A percentile compares a stretch with the other conserved stretches of the same genome.
Evolutionary conservation across 352 stramenopile genomes (phyloP).

Genomic region (Phytopythium litorale): DNA sequence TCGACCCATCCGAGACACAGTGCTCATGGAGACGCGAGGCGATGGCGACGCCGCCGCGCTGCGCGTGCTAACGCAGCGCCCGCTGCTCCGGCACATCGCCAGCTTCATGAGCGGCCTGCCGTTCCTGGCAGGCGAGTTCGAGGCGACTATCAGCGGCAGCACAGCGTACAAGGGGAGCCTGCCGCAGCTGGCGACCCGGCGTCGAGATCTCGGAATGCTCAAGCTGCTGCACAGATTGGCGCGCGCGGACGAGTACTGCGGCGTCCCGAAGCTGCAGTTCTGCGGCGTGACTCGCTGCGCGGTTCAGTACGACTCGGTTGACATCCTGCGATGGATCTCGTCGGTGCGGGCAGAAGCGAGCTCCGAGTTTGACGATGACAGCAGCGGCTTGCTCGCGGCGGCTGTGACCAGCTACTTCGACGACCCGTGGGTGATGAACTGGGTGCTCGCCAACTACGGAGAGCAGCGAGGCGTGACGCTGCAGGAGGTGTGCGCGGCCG

Average conservation of each 20-base stretch:
- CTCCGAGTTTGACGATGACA: not conserved
- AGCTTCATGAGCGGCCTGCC: slow-evolving; percentile 21
- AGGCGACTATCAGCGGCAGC: slow-evolving; percentile 13
- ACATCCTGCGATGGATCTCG: slow-evolving; percentile 21
- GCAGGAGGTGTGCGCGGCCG: slow-evolving; percentile 20
- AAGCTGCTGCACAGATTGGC: slow-evolving; percentile 11
- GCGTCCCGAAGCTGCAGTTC: slow-evolving; percentile 20
- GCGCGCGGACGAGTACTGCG: slow-evolving; percentile 6
- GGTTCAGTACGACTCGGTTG: slow-evolving; percentile 22
- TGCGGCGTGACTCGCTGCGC: slow-evolving; percentile 19
- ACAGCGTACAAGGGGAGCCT: slow-evolving; percentile 18
- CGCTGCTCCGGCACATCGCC: slow-evolving; percentile 19
- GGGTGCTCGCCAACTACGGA: slow-evolving; percentile 9
- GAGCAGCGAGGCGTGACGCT: slow-evolving; percentile 6
- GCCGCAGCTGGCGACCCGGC: slow-evolving; percentile 22
- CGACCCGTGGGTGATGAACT: slow-evolving; percentile 20
- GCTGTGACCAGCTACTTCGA: slow-evolving; percentile 30
- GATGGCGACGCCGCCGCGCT: slow-evolving; percentile 10
- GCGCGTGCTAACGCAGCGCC: slow-evolving; percentile 15
- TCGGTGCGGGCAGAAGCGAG: not conserved
- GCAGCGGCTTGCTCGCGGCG: slow-evolving; percentile 8
- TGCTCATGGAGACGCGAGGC: not conserved
- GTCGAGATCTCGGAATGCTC: slow-evolving; percentile 17
- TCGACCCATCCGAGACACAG: not conserved
- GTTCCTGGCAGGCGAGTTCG: slow-evolving; percentile 18